Evolutionary conservation across 1,284 basidiomycete species (phyloP).

Genomic region (Uromyces viciae-fabae): DNA sequence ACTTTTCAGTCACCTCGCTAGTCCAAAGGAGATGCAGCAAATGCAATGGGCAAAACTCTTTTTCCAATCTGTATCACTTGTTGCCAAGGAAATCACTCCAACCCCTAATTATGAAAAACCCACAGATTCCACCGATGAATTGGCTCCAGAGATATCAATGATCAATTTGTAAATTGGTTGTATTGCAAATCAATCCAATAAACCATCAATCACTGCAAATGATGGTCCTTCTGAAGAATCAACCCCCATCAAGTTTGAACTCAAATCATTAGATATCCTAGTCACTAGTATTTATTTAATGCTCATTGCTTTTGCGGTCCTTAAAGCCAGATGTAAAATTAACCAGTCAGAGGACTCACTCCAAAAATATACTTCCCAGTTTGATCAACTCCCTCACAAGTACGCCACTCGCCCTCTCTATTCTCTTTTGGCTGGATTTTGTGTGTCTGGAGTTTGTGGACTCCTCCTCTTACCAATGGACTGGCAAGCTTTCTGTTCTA

Average conservation of each 20-base stretch:
- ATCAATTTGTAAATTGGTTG: background rate
- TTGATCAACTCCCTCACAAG: background rate
- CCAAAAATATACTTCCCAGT: background rate
- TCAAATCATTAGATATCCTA: background rate
- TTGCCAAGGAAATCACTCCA: background rate
- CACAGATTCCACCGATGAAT: background rate
- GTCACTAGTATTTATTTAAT: slow-evolving; percentile 1
- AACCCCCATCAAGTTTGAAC: background rate
- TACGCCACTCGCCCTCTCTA: background rate
- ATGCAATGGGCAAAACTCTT: background rate
- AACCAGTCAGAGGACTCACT: background rate
- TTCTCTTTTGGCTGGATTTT: background rate
- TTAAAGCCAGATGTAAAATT: background rate
- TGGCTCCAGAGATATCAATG: background rate
- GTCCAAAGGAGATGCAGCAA: background rate
- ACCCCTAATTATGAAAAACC: background rate
- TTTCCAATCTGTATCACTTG: slow-evolving; percentile 2
- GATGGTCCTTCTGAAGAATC: background rate
- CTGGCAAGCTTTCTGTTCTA: background rate
- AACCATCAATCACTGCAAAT: background rate
- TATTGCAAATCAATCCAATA: background rate
- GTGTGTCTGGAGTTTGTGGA: background rate
- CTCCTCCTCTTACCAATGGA: background rate
- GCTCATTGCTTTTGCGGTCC: background rate
- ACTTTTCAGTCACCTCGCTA: background rate